Percentiles rank a stretch among this genome's conserved stretches.
phyloP scores from a whole-genome alignment of 1,284 basidiomycete genomes.

The Ceratobasidium sp. region DNA sequence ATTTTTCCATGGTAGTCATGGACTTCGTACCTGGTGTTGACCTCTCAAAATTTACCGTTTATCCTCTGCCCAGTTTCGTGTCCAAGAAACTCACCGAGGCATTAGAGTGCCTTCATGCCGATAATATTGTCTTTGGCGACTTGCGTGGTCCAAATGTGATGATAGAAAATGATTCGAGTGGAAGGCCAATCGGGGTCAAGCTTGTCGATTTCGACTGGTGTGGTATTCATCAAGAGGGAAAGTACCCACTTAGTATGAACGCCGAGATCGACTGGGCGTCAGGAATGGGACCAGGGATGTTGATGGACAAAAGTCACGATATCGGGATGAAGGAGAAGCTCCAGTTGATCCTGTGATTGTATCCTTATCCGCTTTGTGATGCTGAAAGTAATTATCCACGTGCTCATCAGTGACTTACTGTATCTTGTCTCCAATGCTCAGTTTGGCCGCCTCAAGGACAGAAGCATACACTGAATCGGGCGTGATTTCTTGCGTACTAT shows the following conservation, averaged over 20 bases:
- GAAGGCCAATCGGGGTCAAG: neutral
- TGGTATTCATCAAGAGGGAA: neutral
- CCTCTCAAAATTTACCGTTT: neutral
- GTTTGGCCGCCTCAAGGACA: too few relatives aligned
- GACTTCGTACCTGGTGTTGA: neutral
- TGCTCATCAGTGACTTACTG: too few relatives aligned
- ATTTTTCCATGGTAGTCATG: constrained; percentile 29
- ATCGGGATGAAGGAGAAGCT: neutral
- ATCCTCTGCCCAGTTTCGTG: neutral
- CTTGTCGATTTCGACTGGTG: constrained; percentile 38
- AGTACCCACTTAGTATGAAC: constrained; percentile 1
- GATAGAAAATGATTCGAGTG: neutral
- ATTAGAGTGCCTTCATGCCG: constrained; percentile 8
- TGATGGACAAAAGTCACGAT: constrained; percentile 16
- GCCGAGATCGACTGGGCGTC: neutral
- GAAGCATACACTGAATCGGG: too few relatives aligned
- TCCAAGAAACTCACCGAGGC: neutral
- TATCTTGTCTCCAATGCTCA: too few relatives aligned
- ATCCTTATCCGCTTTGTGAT: too few relatives aligned
- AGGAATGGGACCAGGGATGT: neutral
- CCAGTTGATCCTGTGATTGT: neutral
- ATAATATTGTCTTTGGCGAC: constrained; percentile 26
- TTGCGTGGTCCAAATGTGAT: constrained; percentile 26
- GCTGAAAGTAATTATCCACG: too few relatives aligned
- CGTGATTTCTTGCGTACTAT: too few relatives aligned